Conservation (phyloP, 306 rosid genomes). For the Pterocarpus macrocarpus region DNA sequence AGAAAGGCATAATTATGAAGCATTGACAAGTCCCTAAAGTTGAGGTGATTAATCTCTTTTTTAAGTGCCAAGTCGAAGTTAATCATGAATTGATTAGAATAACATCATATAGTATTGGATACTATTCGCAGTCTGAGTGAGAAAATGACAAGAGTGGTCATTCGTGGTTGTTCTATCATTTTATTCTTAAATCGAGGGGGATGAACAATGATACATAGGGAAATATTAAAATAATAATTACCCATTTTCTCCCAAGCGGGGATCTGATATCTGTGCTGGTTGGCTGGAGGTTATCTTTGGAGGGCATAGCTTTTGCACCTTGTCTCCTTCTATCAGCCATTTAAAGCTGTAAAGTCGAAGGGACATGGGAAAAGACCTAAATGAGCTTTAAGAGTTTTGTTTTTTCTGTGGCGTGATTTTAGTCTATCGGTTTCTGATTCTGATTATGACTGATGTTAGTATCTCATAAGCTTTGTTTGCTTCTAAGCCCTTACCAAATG, state of each 20-base stretch:
- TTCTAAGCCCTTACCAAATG: slow-evolving; percentile 5
- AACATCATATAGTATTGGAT: slow-evolving; percentile 9
- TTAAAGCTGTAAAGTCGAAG: slow-evolving; percentile 35
- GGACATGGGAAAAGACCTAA: neutral
- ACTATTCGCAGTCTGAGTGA: neutral
- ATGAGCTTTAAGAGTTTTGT: slow-evolving; percentile 37
- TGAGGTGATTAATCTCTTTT: neutral
- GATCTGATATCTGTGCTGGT: neutral
- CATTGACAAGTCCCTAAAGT: neutral
- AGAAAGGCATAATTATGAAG: neutral
- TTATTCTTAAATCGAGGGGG: slow-evolving; percentile 5
- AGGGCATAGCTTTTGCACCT: slow-evolving; percentile 21
- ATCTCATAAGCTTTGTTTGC: slow-evolving; percentile 1
- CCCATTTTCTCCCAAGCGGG: neutral
- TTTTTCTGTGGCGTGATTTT: slow-evolving; percentile 34
- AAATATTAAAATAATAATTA: neutral
- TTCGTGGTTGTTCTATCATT: slow-evolving; percentile 31
- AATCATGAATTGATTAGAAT: slow-evolving; percentile 21
- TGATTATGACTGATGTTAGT: slow-evolving; percentile 27
- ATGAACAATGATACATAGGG: slow-evolving; percentile 19
- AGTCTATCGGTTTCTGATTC: slow-evolving; percentile 43
- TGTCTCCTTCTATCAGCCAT: slow-evolving; percentile 40
- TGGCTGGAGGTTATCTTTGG: slow-evolving; percentile 24
- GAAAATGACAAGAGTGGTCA: slow-evolving; percentile 35
- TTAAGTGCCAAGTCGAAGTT: slow-evolving; percentile 14